Evolutionary conservation across 2,329 filamentous ascomycete species (phyloP), one percentile per base, ranked within the genome.

Genomic region (Cladophialophora carrionii): DNA sequence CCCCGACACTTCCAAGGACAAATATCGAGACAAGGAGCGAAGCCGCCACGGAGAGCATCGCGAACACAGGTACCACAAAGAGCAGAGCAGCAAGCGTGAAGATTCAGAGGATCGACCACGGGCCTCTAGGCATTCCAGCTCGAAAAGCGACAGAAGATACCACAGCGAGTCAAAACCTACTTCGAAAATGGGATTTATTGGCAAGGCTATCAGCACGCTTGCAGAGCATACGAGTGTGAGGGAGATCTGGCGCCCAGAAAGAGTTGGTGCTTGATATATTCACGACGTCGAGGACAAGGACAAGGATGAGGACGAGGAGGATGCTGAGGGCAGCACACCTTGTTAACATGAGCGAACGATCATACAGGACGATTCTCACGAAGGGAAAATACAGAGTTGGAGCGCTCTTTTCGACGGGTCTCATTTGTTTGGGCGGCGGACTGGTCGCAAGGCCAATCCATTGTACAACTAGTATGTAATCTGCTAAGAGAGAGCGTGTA

Each of bases 191-290:
- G 64, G 67, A 3, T 26, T 69, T 17, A 12, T 67, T n/a, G 53
- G 49, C 31, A 66, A 61, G 37, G 60, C 54, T 17, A 53, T 69
- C 32, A 61, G 46, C 32, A 64, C 57, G 32, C 43, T 67, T 32
- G 62, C 57, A 9, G 64, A 66, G 49, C 64, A 66, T 55, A 57
- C 57, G 17, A 64, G 43, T 24, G 37, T 66, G 10, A n/a, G 63
- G 31, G 56, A 57, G 4, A 52, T 62, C n/a, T 64, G 57, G 60
- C 57, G 66, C 5, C 29, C 57, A 17, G 65, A 68, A 52, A 34
- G 65, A 24, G 61, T 67, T 22, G 56, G 57, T 24, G 67, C 64
- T 14, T 68, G 61, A 68, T 60, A n/a, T n/a, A 52, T 17, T 29
- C 4, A n/a, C n/a, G 51, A 26, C 3, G 26, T 20, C 24, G 37